These are phyloP conservation scores for Sporothrix euskadiensis DNA, from an alignment of 2,329 filamentous ascomycete species.

Conservation along the genomic window DNA sequence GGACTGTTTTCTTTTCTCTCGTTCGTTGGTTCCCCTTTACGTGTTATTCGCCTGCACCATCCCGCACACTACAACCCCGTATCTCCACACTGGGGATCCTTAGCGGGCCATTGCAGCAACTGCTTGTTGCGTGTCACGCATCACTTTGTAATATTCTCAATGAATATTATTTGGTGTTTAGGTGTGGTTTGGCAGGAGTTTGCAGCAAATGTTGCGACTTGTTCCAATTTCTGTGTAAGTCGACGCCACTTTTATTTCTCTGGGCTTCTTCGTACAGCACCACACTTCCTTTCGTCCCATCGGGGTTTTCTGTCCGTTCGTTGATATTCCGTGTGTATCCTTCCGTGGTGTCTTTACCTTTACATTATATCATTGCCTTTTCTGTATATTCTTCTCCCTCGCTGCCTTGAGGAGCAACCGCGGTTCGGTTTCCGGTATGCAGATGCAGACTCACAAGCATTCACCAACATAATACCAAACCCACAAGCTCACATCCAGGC, in stretches of 20 bases:
- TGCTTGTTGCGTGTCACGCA: background rate
- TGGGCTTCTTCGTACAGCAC: background rate
- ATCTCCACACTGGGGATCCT: background rate
- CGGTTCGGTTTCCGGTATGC: slow-evolving; percentile 2
- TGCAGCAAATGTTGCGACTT: background rate
- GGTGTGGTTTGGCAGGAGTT: background rate
- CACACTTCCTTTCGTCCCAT: background rate
- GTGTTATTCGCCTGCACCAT: slow-evolving; percentile 4
- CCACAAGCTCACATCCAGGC: background rate
- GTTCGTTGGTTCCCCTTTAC: background rate
- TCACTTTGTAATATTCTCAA: background rate
- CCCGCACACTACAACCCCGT: background rate
- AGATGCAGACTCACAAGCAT: background rate
- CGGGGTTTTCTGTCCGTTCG: background rate
- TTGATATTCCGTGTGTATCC: background rate
- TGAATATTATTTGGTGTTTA: background rate
- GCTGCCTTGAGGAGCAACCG: background rate
- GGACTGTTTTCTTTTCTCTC: background rate
- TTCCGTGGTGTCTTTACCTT: background rate
- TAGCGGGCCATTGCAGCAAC: background rate
- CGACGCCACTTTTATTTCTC: background rate
- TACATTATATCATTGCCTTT: background rate
- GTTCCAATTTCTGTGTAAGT: background rate
- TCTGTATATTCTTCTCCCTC: background rate
- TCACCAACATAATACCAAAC: background rate